Conservation (phyloP, 2,329 filamentous ascomycete genomes). For the Colletotrichum somersetense region DNA sequence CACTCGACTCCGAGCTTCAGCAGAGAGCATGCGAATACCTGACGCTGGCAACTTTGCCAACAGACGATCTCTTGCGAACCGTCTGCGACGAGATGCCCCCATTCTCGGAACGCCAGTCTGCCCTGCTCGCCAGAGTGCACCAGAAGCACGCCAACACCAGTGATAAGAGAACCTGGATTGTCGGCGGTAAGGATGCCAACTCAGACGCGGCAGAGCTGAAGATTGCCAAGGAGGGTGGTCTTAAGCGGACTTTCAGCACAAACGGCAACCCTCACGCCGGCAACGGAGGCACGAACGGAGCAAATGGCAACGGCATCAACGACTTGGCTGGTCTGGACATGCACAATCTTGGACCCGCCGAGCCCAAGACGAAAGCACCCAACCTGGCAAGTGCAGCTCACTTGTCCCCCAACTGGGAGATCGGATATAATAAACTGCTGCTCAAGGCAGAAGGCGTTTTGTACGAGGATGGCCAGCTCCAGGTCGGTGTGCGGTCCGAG, state of each 20-base stretch:
- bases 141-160: slow-evolving; percentile 94
- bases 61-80: slow-evolving; percentile 91
- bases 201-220: slow-evolving; percentile 82
- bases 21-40: slow-evolving; percentile 97
- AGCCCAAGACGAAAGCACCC: slow-evolving; percentile 73
- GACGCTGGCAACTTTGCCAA: slow-evolving; percentile 84
- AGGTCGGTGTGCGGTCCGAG: slow-evolving; percentile 91
- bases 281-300: slow-evolving; percentile 60
- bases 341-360: slow-evolving; percentile 68
- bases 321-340: slow-evolving; percentile 90
- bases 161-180: slow-evolving; percentile 96
- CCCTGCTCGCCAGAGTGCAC: slow-evolving; percentile 89
- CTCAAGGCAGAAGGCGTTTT: slow-evolving; percentile 86
- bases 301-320: slow-evolving; percentile 64
- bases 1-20: slow-evolving; percentile 93
- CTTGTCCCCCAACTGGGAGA: slow-evolving; percentile 93
- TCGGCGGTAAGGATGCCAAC: slow-evolving; percentile 97
- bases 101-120: slow-evolving; percentile 94
- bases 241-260: slow-evolving; percentile 87
- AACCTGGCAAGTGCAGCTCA: slow-evolving; percentile 95
- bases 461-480: slow-evolving; percentile 95
- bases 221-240: slow-evolving; percentile 82
- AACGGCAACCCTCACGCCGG: slow-evolving; percentile 59
- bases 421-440: slow-evolving; percentile 86
- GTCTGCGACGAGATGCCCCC: slow-evolving; percentile 99